These are phyloP conservation scores for Linnemannia elongata DNA, from an alignment of 192 early-diverging fungal genomes.

Conservation along the genomic window DNA sequence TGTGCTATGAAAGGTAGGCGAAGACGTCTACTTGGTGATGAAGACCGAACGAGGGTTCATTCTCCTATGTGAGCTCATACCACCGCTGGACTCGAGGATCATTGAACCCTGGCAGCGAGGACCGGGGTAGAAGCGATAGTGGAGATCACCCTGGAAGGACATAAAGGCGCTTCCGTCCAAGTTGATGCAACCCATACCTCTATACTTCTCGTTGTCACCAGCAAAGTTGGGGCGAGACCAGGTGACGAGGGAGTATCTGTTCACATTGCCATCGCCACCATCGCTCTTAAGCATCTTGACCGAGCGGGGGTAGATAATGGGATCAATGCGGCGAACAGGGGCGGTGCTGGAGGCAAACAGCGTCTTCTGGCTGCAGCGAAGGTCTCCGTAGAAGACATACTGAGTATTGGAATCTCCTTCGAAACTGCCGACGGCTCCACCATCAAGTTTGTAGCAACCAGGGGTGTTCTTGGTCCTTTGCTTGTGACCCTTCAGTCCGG, in stretches of 20 bases:
- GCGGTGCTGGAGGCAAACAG: constrained; percentile 19
- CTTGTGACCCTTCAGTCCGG: constrained; percentile 38
- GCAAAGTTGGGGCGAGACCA: constrained; percentile 12
- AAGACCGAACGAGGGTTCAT: constrained; percentile 33
- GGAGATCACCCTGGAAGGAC: constrained; percentile 34
- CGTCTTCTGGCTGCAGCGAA: not conserved
- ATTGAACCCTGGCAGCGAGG: constrained; percentile 12
- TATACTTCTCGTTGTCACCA: constrained; percentile 21
- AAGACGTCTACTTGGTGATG: constrained; percentile 6
- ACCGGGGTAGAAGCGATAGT: constrained; percentile 24
- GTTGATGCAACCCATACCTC: constrained; percentile 17
- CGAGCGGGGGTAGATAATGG: constrained; percentile 35
- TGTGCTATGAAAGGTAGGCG: not conserved
- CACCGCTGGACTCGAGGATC: not conserved
- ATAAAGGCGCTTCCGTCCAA: constrained; percentile 21
- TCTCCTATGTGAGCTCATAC: constrained; percentile 2
- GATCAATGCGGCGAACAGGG: constrained; percentile 17
- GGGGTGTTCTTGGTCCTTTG: constrained; percentile 14
- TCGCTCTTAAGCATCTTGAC: not conserved
- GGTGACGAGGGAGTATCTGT: constrained; percentile 1
- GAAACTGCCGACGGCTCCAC: constrained; percentile 44
- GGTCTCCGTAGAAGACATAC: constrained; percentile 34
- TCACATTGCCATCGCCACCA: not conserved
- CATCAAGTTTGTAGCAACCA: constrained; percentile 40
- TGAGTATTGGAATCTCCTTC: constrained; percentile 1